phyloP scores from a whole-genome alignment of 2,329 filamentous ascomycete species.

The Arthrobotrys megalospora region DNA sequence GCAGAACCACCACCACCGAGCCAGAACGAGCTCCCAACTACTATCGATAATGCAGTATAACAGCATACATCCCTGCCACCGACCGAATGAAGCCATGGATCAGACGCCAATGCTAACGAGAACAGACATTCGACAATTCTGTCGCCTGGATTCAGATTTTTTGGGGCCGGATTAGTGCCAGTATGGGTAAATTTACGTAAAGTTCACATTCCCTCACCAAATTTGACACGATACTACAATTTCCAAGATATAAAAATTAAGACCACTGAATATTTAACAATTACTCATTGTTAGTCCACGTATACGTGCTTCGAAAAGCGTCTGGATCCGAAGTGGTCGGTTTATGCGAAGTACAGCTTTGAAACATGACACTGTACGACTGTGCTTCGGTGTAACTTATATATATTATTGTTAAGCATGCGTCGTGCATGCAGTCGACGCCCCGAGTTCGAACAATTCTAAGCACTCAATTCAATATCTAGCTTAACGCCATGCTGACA shows the following conservation, averaged over 20 bases:
- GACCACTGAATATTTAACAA: neutral
- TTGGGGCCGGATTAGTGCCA: too few relatives aligned
- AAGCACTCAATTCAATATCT: neutral
- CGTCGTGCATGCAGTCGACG: neutral
- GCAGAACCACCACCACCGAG: conserved; percentile 6
- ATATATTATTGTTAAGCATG: neutral
- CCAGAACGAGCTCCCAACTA: conserved; percentile 22
- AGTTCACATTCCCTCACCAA: neutral
- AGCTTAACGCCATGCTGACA: neutral
- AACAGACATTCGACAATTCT: neutral
- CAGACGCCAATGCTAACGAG: neutral
- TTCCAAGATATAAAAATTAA: too few relatives aligned
- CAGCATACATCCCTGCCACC: conserved; percentile 26
- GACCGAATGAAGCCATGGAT: conserved; percentile 26
- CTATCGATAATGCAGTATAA: conserved; percentile 25
- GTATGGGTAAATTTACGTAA: too few relatives aligned
- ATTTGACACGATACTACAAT: neutral
- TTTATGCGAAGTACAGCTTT: conserved; percentile 4
- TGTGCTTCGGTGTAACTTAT: neutral
- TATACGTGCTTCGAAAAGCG: neutral
- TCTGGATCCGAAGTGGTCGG: neutral
- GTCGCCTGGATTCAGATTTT: neutral
- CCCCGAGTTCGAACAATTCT: too few relatives aligned
- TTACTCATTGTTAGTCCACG: too few relatives aligned
- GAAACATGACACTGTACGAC: conserved; percentile 15